Base-by-base conservation (phyloP, 345 rosid genomes). In the Gossypium stocksii region DNA sequence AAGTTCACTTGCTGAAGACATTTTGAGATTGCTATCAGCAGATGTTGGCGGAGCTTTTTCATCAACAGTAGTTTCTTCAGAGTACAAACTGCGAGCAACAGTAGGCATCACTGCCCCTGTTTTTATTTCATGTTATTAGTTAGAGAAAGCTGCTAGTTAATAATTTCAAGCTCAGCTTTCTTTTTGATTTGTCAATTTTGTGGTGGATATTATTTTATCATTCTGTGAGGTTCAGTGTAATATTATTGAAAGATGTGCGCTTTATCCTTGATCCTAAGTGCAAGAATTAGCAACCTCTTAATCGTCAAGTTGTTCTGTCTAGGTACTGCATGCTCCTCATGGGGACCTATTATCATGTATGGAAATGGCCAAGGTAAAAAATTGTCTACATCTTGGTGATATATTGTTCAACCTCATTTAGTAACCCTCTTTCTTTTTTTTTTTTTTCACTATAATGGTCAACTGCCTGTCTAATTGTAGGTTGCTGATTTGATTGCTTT, bases 401-500 rank as follows among this genome's bases (percentile, higher is more conserved):
- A 9, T 67, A 66, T 6, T 7, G 10, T 52, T 34, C n/a, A 19
- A 44, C 61, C 22, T 66, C 2, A 6, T 70, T 53, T 19, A 11
- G n/a, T 20, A 5, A 15, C 17, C 4, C 27, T 22, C 22, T 20
- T 61, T 19, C 43, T 3, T 25, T 49, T 0, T 29, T 23, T 4
- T 70, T 43, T 49, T 60, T 2, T 20, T 16, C 60, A 23, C 4
- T 65, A 20, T 59, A 73, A 73, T 14, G 53, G 45, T 64, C 6
- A 46, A 43, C 17, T 19, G 45, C 69, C 22, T 77, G 63, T 62
- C 61, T 73, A 80, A 74, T 65, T 58, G 71, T 77, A 94, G 98
- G 97, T 90, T 80, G 98, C 98, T 71, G 99, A 94, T 90, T 88
- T 92, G 78, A 83, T 94, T 74, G 97, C 94, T 75, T 94, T 94